Base-by-base conservation (phyloP, 495 filamentous ascomycete genomes). In the Bacidia gigantensis region DNA sequence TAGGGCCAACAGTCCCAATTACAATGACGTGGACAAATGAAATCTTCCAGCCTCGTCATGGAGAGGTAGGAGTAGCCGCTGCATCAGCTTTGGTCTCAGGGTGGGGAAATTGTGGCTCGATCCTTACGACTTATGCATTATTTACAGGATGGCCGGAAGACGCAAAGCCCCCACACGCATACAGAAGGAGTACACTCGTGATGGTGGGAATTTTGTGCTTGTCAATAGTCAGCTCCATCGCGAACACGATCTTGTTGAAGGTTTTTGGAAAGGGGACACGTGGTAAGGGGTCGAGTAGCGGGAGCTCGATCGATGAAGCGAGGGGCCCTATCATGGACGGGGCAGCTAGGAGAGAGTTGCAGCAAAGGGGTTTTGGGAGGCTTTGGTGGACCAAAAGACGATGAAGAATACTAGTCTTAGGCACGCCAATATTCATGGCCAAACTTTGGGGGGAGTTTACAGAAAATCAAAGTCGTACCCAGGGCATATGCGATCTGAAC, bases 1-100 rank as follows among this genome's bases (percentile, higher is more conserved):
- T 95, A 3, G 88, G 88, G 3, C 89, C 88, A 11, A 95, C 88
- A 2, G 88, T 95, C 2, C 88, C 88, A 39, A 87, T 87, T 63
- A 87, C 81, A 61, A 95, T 94, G 87, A 82, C 87, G 51, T 94
- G 88, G 88, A 88, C 88, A 5, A 84, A 78, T 54, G 86, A 93
- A 65, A 84, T 93, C 53, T 95, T 95, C 72, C 88, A 95, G 64
- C 78, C 73, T 18, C 82, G 88, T 2, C 87, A 95, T 60, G 84
- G 89, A 26, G 88, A 95, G 66, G 86, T 95, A 29, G 88, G 88
- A 49, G 89, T 94, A 2, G 88, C 88, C n/a, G 84, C 88, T 39
- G 87, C 88, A 1, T 80, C 83, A 1, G 89, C 88, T 2, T 70
- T 93, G 2, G 88, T 95, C 11, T 89, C 84, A 0, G 88, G 88